Conservation (phyloP, 169 alveolate species). For the Plasmodium chabaudi region DNA sequence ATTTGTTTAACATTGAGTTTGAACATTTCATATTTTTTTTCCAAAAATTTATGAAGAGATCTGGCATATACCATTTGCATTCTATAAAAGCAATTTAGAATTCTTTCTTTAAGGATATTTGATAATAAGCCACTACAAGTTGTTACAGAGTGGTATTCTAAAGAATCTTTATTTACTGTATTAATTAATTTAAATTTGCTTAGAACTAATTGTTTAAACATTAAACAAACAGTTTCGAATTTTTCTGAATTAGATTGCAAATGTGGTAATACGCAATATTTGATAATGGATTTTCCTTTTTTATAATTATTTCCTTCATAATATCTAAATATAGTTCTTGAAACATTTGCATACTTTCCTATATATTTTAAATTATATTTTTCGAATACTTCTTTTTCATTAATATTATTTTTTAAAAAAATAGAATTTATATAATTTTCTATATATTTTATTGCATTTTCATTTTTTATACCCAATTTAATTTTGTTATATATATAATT, state of each 20-base stretch:
- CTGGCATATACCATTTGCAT: constrained; percentile 5
- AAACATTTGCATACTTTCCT: constrained; percentile 88
- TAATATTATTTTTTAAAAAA: constrained; percentile 80
- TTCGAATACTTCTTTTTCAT: constrained; percentile 89
- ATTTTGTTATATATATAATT: constrained; percentile 52
- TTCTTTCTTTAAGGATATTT: constrained; percentile 47
- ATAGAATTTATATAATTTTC: constrained; percentile 79
- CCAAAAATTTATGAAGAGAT: constrained; percentile 20
- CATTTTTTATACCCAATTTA: constrained; percentile 57
- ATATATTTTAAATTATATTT: constrained; percentile 88
- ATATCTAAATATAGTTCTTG: constrained; percentile 87
- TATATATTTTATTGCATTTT: constrained; percentile 64
- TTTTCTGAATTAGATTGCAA: constrained; percentile 93
- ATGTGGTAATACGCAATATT: constrained; percentile 95
- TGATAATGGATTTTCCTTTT: constrained; percentile 94
- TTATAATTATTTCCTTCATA: constrained; percentile 93
- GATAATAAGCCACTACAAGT: constrained; percentile 63
- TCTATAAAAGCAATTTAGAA: constrained; percentile 20
- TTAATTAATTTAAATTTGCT: constrained; percentile 91
- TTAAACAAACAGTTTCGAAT: constrained; percentile 93
- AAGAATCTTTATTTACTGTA: constrained; percentile 34
- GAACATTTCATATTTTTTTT: constrained; percentile 52
- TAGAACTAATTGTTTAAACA: constrained; percentile 96
- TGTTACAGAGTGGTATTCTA: constrained; percentile 75
- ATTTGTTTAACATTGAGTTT: constrained; percentile 56